Percentiles rank a stretch among this genome's conserved stretches.
Conservation (phyloP, 768 basidiomycete species). For the Auricularia heimuer region DNA sequence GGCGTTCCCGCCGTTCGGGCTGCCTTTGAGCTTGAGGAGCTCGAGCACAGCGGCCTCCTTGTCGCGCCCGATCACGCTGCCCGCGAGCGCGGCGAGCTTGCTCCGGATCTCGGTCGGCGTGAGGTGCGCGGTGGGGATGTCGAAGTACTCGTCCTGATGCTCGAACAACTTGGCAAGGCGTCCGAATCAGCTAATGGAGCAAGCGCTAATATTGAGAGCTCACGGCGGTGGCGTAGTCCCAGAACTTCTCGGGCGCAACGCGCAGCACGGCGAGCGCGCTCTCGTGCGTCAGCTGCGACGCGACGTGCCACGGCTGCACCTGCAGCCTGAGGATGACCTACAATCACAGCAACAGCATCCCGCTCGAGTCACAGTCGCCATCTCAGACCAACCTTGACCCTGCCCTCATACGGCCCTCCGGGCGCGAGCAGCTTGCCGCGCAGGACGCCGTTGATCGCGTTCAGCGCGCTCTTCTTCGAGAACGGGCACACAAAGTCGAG, state of each 20-base stretch:
- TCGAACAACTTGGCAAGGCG: slow-evolving; percentile 52
- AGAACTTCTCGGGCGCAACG: slow-evolving; percentile 67
- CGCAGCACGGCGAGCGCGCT: slow-evolving; percentile 68
- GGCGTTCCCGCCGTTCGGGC: slow-evolving; percentile 69
- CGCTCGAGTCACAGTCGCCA: background rate
- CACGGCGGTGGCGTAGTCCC: slow-evolving; percentile 64
- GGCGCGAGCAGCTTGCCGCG: slow-evolving; percentile 35
- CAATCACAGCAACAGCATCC: slow-evolving; percentile 2
- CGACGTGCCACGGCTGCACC: slow-evolving; percentile 71
- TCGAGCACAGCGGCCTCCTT: slow-evolving; percentile 48
- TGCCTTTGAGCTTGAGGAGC: slow-evolving; percentile 48
- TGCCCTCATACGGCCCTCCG: slow-evolving; percentile 53
- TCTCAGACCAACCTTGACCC: slow-evolving; percentile 42
- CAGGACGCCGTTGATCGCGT: slow-evolving; percentile 48
- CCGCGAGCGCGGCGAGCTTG: slow-evolving; percentile 55
- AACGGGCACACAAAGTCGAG: slow-evolving; percentile 83
- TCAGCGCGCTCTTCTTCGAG: slow-evolving; percentile 23
- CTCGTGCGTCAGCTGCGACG: slow-evolving; percentile 72
- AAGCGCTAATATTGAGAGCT: slow-evolving; percentile 9
- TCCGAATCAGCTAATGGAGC: background rate
- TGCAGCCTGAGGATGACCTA: slow-evolving; percentile 51
- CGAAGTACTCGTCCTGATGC: slow-evolving; percentile 67
- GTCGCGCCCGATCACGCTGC: slow-evolving; percentile 38
- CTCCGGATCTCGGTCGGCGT: slow-evolving; percentile 66
- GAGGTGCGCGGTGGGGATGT: slow-evolving; percentile 56